Percentiles rank a stretch among this genome's conserved stretches.
Conservation (phyloP, 768 basidiomycete genomes). For the Mycena latifolia region DNA sequence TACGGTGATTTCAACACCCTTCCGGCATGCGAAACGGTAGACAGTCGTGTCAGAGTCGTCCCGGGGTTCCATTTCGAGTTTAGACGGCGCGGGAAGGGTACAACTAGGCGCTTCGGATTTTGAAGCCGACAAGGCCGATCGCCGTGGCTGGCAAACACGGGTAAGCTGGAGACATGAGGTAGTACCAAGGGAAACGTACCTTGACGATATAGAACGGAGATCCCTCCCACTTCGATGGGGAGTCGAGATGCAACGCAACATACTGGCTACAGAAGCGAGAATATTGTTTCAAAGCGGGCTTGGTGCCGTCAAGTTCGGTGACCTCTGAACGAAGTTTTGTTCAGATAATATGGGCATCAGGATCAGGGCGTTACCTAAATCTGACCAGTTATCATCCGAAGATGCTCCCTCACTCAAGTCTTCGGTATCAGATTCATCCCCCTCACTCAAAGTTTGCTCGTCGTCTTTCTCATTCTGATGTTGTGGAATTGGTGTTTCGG, state of each 20-base stretch:
- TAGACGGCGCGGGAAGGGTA: slow-evolving; percentile 12
- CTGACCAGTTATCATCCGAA: slow-evolving; percentile 63
- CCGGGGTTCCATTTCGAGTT: slow-evolving; percentile 9
- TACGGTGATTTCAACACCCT: slow-evolving; percentile 55
- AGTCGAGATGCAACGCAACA: slow-evolving; percentile 45
- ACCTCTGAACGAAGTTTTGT: neutral
- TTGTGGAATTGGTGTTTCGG: slow-evolving; percentile 54
- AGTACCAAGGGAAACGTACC: slow-evolving; percentile 46
- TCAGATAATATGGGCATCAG: neutral
- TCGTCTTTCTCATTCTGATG: slow-evolving; percentile 64
- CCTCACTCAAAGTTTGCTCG: slow-evolving; percentile 68
- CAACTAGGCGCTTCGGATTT: slow-evolving; percentile 1
- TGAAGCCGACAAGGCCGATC: slow-evolving; percentile 27
- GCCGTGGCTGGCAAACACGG: slow-evolving; percentile 38
- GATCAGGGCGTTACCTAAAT: slow-evolving; percentile 52
- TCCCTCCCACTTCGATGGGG: slow-evolving; percentile 58
- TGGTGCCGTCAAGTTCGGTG: slow-evolving; percentile 1
- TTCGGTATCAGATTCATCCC: slow-evolving; percentile 85
- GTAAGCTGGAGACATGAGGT: slow-evolving; percentile 4
- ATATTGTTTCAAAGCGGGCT: slow-evolving; percentile 58
- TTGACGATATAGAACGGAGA: slow-evolving; percentile 59
- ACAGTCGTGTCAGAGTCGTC: slow-evolving; percentile 49
- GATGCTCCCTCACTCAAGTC: slow-evolving; percentile 71
- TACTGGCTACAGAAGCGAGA: slow-evolving; percentile 64
- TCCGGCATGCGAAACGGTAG: slow-evolving; percentile 54